Conservation (phyloP, 768 basidiomycete species). For the Holtermanniella nyarrowii region DNA sequence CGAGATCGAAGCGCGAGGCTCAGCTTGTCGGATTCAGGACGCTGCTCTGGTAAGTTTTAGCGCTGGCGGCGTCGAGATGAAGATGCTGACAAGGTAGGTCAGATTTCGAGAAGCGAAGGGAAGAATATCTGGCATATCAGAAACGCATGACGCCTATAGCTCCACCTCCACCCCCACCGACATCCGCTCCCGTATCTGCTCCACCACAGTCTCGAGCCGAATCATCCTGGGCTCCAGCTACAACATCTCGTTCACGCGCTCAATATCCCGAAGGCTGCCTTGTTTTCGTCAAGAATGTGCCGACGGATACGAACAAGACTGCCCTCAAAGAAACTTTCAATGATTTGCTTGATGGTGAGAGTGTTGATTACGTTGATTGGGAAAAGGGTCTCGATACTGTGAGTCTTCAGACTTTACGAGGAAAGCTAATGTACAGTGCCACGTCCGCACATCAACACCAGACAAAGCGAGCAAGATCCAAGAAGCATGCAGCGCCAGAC, state of each 20-base stretch:
- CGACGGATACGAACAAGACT: constrained; percentile 1
- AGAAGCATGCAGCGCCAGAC: neutral
- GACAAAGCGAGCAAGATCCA: neutral
- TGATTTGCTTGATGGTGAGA: neutral
- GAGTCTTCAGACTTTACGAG: neutral
- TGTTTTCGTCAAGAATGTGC: neutral
- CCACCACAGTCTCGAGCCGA: too few relatives aligned
- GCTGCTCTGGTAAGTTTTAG: neutral
- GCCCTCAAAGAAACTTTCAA: constrained; percentile 1
- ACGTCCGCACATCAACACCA: neutral
- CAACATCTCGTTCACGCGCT: too few relatives aligned
- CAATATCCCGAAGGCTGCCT: neutral
- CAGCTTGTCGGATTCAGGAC: neutral
- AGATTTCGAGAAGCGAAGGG: neutral
- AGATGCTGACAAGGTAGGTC: neutral
- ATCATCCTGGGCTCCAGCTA: too few relatives aligned
- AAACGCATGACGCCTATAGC: neutral
- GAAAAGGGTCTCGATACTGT: constrained; percentile 3
- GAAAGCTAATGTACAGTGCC: neutral
- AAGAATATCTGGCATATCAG: neutral
- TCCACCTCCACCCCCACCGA: neutral
- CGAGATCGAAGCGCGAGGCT: neutral
- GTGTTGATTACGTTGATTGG: constrained; percentile 6
- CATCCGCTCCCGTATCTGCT: too few relatives aligned
- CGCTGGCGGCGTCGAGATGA: neutral